Evolutionary conservation across 768 basidiomycete genomes (phyloP), one percentile per base, ranked within the genome.

Genomic region (Melanogaster broomeanus): DNA sequence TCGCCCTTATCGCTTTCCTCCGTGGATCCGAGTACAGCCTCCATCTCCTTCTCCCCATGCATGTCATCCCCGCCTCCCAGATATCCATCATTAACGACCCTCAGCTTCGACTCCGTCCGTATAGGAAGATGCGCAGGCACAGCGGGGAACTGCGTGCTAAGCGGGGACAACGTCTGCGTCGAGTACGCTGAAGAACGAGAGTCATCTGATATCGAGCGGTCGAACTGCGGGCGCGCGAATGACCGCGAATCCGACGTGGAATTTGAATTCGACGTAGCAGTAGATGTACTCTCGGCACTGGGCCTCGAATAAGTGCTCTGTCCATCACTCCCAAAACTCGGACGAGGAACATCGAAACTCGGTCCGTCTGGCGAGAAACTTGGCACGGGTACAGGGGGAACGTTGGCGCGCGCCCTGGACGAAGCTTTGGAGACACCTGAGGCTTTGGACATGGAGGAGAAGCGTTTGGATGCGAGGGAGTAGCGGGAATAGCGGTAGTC

Each of bases 401-500:
- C 59, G 16, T 68, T 52, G 13, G 42, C 54, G 22, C 58, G 61
- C 6, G 49, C 27, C 37, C 51, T 68, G 1, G 67, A 67, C 18
- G 65, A 67, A 24, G 58, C 25, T 25, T 68, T 66, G 45, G 65
- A 66, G 5, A 30, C 31, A 4, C 63, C 58, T 2, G 63, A 64
- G 6, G 51, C 48, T 21, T 61, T 68, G 5, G 66, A 66, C 13
- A 42, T 6, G 34, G 47, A 13, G 2, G 66, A 68, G 37, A 58
- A 51, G 21, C 60, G 57, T 50, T 61, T 63, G 43, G 73, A 73
- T 1, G 73, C 74, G 49, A 81, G 71, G 0, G 85, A 87, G 46
- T 75, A 77, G 6, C 83, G 72, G 18, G 87, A 87, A 56, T 89
- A 89, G 21, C 85, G 77, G 62, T 91, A 91, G 53, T 88, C 81